phyloP scores from a whole-genome alignment of 805 yeast species.

The Saturnispora gosingensis region DNA sequence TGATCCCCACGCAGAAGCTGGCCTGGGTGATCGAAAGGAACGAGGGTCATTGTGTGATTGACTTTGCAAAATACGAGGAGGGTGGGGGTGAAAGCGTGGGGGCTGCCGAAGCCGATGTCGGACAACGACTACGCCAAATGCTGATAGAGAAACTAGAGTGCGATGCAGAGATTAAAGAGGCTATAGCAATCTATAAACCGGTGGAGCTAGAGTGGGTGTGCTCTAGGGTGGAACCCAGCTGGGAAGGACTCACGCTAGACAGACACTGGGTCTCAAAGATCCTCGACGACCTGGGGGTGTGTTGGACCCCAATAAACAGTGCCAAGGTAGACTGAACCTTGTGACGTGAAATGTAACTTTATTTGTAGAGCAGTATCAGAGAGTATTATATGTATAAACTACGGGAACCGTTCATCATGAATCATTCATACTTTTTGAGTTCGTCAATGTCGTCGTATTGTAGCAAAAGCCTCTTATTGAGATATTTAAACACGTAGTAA shows the following conservation, averaged over 20 bases:
- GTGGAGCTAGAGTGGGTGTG: conserved; percentile 16
- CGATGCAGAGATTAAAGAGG: conserved; percentile 12
- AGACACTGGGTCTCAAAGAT: conserved; percentile 15
- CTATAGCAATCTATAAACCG: conserved; percentile 21
- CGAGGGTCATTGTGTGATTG: conserved; percentile 2
- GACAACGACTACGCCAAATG: conserved; percentile 10
- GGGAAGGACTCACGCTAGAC: conserved; percentile 16
- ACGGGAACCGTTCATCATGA: no score
- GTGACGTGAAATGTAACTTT: not conserved
- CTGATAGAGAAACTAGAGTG: conserved; percentile 14
- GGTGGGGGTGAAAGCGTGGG: not conserved
- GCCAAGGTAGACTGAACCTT: not conserved
- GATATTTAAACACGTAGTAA: conserved; percentile 13
- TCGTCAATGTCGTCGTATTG: conserved; percentile 20
- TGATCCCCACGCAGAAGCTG: conserved; percentile 5
- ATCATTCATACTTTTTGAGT: conserved; percentile 21
- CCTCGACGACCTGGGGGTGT: conserved; percentile 24
- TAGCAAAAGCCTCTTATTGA: conserved; percentile 19
- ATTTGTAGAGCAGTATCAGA: no score
- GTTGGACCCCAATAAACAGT: conserved; percentile 15
- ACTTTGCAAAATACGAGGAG: conserved; percentile 3
- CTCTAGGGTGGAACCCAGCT: conserved; percentile 11
- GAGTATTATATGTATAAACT: no score
- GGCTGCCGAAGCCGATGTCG: not conserved
- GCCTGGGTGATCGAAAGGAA: conserved; percentile 1